Base-by-base conservation (phyloP, 2,329 filamentous ascomycete species). In the Lachnum nothofagi region DNA sequence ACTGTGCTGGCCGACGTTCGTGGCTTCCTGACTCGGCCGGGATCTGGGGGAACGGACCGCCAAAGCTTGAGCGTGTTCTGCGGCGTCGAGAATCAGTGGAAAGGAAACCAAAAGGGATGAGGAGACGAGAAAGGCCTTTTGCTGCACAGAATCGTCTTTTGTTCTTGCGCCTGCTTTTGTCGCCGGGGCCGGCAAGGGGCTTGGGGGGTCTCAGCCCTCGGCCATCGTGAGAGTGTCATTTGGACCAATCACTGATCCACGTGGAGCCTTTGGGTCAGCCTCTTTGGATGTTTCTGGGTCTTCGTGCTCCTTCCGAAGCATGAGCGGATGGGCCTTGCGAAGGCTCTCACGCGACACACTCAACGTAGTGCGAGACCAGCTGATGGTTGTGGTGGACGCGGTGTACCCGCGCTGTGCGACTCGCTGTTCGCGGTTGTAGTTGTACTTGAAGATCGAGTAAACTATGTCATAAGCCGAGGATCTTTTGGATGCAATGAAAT, bases 171-270 rank as follows among this genome's bases (percentile, higher is more conserved):
- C n/a, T n/a, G 22, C 14, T 38, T 39, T 22, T 35, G 16, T 27
- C 10, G 17, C n/a, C 37, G 34, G 17, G 44, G 29, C 44, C 47
- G 35, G 48, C 49, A 39, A 48, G 52, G 44, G 52, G 49, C 48
- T 43, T 52, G 43, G 43, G 34, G 43, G 19, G 38, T 12, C 42
- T 19, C 29, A 17, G 14, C 34, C 5, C 34, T 37, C 34, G 10
- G 17, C 22, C 39, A 37, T 45, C 25, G 23, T 25, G 12, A 49
- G 25, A 40, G 33, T 19, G 38, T 16, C 37, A 49, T 38, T 46
- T 47, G 16, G 14, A 5, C 49, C 52, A 52, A 54, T 52, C 52
- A 52, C 10, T 47, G 29, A 9, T 51, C 46, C 49, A 54, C 49
- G 52, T 54, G 49, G 29, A 39, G 47, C 10, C 4, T 37, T 16